phyloP scores from a whole-genome alignment of 306 rosid species.

The Gynostemma pentaphyllum region DNA sequence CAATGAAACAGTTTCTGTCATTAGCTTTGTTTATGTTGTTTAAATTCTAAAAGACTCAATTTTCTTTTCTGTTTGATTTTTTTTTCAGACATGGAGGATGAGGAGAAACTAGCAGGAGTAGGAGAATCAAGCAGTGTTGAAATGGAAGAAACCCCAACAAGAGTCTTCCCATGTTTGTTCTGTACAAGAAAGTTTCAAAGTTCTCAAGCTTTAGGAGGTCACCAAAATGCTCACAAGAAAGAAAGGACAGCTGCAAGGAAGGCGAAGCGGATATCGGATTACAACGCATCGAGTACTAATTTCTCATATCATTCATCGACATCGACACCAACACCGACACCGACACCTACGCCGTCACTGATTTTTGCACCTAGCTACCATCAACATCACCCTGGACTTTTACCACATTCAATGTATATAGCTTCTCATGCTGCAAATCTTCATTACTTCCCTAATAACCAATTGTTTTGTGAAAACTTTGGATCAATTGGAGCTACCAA shows the following conservation, averaged over 20 bases:
- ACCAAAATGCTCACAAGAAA: conserved; percentile 87
- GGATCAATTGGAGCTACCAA: conserved; percentile 34
- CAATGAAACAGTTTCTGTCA: too few relatives aligned
- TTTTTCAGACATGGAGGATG: conserved; percentile 36
- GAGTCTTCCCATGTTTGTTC: conserved; percentile 58
- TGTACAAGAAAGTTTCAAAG: conserved; percentile 72
- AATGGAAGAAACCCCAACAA: conserved; percentile 25
- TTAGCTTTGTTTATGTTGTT: not conserved
- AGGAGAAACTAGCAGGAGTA: conserved; percentile 14
- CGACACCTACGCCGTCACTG: conserved; percentile 16
- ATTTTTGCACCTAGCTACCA: conserved; percentile 35
- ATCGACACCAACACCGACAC: conserved; percentile 14
- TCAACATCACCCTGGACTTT: conserved; percentile 5
- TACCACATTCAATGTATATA: conserved; percentile 37
- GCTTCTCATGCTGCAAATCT: conserved; percentile 43
- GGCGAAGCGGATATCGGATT: conserved; percentile 34
- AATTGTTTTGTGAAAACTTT: conserved; percentile 25
- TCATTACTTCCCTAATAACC: conserved; percentile 20
- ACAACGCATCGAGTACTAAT: conserved; percentile 6
- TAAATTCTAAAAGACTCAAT: not conserved
- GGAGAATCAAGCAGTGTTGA: conserved; percentile 16
- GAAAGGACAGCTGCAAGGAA: conserved; percentile 69
- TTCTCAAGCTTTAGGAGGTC: conserved; percentile 86
- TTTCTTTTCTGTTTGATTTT: not conserved
- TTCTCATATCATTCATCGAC: conserved; percentile 17